Evolutionary conservation across 768 basidiomycete genomes (phyloP), one percentile per base, ranked within the genome.

Genomic region (Dacryopinax primogenitus): DNA sequence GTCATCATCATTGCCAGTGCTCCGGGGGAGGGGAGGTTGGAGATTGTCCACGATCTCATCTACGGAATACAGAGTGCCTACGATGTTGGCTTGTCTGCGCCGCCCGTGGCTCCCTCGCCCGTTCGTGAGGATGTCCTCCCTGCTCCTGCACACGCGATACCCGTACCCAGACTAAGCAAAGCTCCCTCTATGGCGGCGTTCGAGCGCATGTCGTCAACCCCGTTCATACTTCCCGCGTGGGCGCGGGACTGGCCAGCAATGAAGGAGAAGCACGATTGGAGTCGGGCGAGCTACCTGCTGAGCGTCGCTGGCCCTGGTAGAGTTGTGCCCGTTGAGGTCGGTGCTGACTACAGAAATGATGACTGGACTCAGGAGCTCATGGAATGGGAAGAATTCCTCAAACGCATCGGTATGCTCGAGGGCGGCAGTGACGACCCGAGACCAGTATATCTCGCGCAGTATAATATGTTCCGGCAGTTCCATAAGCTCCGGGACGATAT

Each of bases 251-350:
- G 93, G 93, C 88, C 91, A 3, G 95, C 95, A 0, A 68, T 90
- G 67, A 78, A 76, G 11, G 77, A 81, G 34, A 32, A 32, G 9
- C 84, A 82, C 64, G 80, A 83, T 2, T 98, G 95, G 95, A 68
- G 74, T 12, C 86, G 84, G 18, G 75, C 78, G 3, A 73, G 77
- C 1, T 97, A 99, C 72, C 81, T 99, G 0, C 79, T 80, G 15
- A 77, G 78, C 2, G 76, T 85, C 0, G 83, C 87, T 1, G 96
- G 96, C 15, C 83, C 82, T 44, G 93, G 88, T 1, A 81, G 96
- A 23, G 76, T 90, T 3, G 87, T 98, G 0, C 96, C 95, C 3
- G 86, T 98, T 6, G 95, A 98, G 75, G 76, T 96, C 18, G 95
- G 95, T 15, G 74, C 75, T 34, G 88, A 93, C 72, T 98, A 98